phyloP scores from a whole-genome alignment of 2,329 filamentous ascomycete species.

The Paecilomyces niveus region DNA sequence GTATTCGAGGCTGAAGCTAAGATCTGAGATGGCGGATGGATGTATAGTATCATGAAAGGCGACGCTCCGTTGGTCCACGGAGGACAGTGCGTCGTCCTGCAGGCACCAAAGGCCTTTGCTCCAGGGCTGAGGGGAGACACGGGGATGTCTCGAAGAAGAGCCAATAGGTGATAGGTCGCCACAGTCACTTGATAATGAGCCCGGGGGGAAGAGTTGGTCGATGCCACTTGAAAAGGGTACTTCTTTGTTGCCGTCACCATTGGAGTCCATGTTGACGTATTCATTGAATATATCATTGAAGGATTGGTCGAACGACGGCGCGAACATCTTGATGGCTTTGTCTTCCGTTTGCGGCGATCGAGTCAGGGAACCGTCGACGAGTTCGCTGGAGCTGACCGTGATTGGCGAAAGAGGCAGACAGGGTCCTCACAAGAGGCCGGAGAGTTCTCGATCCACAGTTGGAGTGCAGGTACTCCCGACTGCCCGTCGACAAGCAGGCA shows the following conservation, averaged over 20 bases:
- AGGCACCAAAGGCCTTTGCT: slow-evolving; percentile 46
- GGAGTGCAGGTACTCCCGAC: slow-evolving; percentile 8
- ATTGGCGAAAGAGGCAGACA: slow-evolving; percentile 21
- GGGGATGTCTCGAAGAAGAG: slow-evolving; percentile 37
- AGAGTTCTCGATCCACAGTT: slow-evolving; percentile 9
- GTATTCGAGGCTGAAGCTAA: slow-evolving; percentile 25
- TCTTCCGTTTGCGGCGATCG: slow-evolving; percentile 36
- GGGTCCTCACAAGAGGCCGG: slow-evolving; percentile 16
- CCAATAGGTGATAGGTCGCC: slow-evolving; percentile 44
- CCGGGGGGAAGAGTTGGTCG: slow-evolving; percentile 46
- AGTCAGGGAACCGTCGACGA: slow-evolving; percentile 12
- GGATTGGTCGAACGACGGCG: slow-evolving; percentile 43
- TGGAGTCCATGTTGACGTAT: slow-evolving; percentile 53
- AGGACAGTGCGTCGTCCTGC: slow-evolving; percentile 42
- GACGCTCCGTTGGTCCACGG: slow-evolving; percentile 21
- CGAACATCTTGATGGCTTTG: slow-evolving; percentile 48
- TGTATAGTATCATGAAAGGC: slow-evolving; percentile 32
- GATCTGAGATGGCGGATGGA: slow-evolving; percentile 26
- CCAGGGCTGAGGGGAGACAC: slow-evolving; percentile 45
- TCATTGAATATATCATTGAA: slow-evolving; percentile 58
- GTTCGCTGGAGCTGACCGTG: slow-evolving; percentile 13
- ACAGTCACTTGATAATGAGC: slow-evolving; percentile 46
- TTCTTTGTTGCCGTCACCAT: slow-evolving; percentile 42
- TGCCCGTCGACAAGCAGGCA: slow-evolving; percentile 5
- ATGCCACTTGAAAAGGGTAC: slow-evolving; percentile 43